These are phyloP conservation scores for Azolla pinnata DNA, from an alignment of 75 land plant genomes.

Conservation along the genomic window DNA sequence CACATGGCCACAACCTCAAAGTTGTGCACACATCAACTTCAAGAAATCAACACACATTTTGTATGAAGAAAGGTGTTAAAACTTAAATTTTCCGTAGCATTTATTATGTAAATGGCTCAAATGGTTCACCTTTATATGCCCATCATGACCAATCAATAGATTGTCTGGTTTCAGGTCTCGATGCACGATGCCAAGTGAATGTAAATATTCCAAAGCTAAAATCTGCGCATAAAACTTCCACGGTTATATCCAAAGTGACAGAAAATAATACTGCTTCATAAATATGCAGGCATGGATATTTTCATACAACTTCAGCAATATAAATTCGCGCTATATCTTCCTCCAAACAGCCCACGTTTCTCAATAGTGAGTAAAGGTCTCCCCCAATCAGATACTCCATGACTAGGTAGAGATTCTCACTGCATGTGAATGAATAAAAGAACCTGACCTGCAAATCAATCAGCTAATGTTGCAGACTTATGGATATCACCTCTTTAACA, in stretches of 20 bases:
- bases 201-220: slow-evolving; percentile 64
- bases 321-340: slow-evolving; percentile 50
- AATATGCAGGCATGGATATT: too few species aligned
- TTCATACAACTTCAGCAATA: slow-evolving; percentile 60
- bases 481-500: too few species aligned
- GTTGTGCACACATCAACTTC: too few species aligned
- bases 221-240: too few species aligned
- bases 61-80: too few species aligned
- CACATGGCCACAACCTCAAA: too few species aligned
- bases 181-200: slow-evolving; percentile 63
- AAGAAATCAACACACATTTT: too few species aligned
- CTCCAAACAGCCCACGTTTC: slow-evolving; percentile 59
- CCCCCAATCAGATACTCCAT: slow-evolving; percentile 79
- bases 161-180: slow-evolving; percentile 68
- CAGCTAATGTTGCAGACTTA: too few species aligned
- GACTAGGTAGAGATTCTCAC: slow-evolving; percentile 62
- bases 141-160: slow-evolving; percentile 54
- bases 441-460: slow-evolving; percentile 49
- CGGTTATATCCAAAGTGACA: too few species aligned
- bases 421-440: slow-evolving; percentile 64
- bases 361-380: slow-evolving; percentile 57
- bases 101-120: too few species aligned
- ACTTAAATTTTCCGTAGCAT: too few species aligned
- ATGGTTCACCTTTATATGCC: slow-evolving; percentile 50
- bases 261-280: too few species aligned